phyloP scores from a whole-genome alignment of 768 basidiomycete species.

The Naganishia vishniacii region DNA sequence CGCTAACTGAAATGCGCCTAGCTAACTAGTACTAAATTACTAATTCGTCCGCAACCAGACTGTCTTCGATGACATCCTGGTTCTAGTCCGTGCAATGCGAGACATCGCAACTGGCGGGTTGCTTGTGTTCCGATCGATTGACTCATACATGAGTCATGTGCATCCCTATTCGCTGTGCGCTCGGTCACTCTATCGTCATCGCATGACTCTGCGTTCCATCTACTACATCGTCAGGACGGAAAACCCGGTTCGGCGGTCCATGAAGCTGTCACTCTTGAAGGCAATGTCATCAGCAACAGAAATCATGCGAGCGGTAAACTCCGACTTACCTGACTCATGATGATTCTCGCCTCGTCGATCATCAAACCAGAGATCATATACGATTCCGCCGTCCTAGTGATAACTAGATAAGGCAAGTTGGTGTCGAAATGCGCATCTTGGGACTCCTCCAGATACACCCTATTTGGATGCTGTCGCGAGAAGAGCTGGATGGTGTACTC shows the following conservation, averaged over 20 bases:
- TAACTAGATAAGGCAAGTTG: slow-evolving; percentile 10
- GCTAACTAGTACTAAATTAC: no score
- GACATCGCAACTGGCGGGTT: no score
- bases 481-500: slow-evolving; percentile 2
- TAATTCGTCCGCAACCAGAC: no score
- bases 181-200: no score
- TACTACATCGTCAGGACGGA: slow-evolving; percentile 11
- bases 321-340: slow-evolving; percentile 21
- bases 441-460: slow-evolving; percentile 12
- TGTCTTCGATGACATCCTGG: no score
- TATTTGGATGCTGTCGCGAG: background rate
- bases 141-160: no score
- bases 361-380: slow-evolving; percentile 11
- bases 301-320: background rate
- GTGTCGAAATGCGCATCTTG: slow-evolving; percentile 10
- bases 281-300: background rate
- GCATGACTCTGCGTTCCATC: no score
- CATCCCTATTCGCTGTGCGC: no score
- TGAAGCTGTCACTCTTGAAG: background rate
- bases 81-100: no score
- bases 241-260: background rate
- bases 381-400: slow-evolving; percentile 4
- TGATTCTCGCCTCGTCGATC: slow-evolving; percentile 16
- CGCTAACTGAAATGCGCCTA: no score
- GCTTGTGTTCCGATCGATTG: no score